These are phyloP conservation scores for Porphyrellus sp. DNA, from an alignment of 1,284 basidiomycete species.

Conservation along the genomic window DNA sequence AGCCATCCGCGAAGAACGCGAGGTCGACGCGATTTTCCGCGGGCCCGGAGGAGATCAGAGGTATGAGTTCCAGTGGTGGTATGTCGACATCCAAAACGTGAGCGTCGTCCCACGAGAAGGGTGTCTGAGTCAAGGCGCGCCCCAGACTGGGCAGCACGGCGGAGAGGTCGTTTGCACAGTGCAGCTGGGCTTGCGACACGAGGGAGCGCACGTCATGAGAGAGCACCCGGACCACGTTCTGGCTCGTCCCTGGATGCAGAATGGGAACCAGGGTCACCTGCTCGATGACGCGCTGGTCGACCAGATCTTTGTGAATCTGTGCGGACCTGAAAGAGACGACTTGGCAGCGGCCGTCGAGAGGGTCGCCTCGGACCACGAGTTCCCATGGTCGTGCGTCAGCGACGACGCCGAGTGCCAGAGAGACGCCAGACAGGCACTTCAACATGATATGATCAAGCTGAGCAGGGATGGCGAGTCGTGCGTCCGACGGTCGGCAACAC, in stretches of 20 bases:
- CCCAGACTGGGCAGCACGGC: neutral
- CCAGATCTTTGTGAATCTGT: constrained; percentile 25
- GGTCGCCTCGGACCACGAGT: constrained; percentile 21
- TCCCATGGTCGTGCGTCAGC: constrained; percentile 22
- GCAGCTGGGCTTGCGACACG: constrained; percentile 20
- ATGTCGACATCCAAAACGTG: constrained; percentile 11
- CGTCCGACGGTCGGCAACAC: too few relatives aligned
- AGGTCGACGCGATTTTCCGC: constrained; percentile 68
- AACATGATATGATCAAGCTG: constrained; percentile 7
- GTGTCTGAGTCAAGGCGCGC: constrained; percentile 9
- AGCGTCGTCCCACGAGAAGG: constrained; percentile 8
- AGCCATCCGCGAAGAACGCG: constrained; percentile 82
- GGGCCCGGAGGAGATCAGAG: constrained; percentile 61
- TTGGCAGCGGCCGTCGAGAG: constrained; percentile 14
- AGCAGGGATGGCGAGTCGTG: too few relatives aligned
- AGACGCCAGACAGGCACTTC: constrained; percentile 10
- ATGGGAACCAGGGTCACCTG: constrained; percentile 14
- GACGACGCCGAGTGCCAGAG: neutral
- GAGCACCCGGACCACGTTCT: constrained; percentile 18
- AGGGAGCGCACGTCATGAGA: constrained; percentile 23
- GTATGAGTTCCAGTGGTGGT: constrained; percentile 53
- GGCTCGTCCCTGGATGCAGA: constrained; percentile 4
- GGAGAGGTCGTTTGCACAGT: constrained; percentile 28
- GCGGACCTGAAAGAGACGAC: constrained; percentile 19
- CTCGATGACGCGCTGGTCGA: constrained; percentile 11